Conservation (phyloP, 768 basidiomycete species). For the Boletus sp. region DNA sequence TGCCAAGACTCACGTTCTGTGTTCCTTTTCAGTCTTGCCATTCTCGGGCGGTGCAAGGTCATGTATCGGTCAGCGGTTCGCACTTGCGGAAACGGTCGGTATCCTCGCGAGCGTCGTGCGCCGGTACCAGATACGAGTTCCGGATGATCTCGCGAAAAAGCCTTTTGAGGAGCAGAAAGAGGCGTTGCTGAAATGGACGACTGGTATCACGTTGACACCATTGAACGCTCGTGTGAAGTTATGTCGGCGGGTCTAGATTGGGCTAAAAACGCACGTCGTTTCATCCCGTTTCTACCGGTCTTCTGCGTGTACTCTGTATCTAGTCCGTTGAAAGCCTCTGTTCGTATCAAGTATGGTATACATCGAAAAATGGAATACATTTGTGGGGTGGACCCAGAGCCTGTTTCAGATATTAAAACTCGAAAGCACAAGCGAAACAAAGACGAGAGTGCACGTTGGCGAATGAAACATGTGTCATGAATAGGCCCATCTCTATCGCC, state of each 20-base stretch:
- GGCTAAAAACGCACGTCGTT: background rate
- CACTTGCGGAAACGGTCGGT: conserved; percentile 39
- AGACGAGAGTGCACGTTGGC: background rate
- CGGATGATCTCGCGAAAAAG: conserved; percentile 31
- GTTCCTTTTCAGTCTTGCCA: conserved; percentile 34
- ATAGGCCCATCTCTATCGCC: background rate
- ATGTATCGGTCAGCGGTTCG: conserved; percentile 51
- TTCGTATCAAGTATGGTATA: background rate
- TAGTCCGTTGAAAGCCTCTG: background rate
- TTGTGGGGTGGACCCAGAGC: background rate
- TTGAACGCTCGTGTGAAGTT: conserved; percentile 25
- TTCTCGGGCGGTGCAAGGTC: conserved; percentile 45
- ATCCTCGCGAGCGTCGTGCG: conserved; percentile 43
- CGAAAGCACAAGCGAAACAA: background rate
- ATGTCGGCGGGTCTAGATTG: conserved; percentile 11
- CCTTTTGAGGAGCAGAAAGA: conserved; percentile 34
- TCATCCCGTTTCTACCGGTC: background rate
- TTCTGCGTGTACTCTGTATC: background rate
- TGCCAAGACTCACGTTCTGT: background rate
- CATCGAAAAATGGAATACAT: background rate
- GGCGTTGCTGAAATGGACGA: conserved; percentile 35
- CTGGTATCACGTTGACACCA: conserved; percentile 36
- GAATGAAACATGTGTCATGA: background rate
- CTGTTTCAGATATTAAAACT: background rate
- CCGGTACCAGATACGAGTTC: conserved; percentile 40